Percentiles rank a stretch among this genome's conserved stretches.
phyloP scores from a whole-genome alignment of 2,329 filamentous ascomycete species.

The Lachnellula hyalina region DNA sequence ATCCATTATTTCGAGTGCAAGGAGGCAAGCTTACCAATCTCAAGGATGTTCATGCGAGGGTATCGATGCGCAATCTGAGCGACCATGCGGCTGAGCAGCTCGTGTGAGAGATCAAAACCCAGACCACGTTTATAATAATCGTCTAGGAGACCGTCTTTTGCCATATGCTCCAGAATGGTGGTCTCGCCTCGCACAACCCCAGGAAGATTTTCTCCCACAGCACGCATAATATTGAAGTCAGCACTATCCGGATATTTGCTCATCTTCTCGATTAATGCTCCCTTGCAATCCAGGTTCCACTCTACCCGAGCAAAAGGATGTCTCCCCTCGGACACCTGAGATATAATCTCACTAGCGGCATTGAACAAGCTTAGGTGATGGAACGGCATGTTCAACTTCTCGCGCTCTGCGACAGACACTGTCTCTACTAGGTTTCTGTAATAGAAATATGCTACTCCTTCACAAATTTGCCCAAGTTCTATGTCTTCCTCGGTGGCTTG shows the following conservation, averaged over 20 bases:
- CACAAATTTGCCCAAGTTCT: background rate
- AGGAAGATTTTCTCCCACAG: slow-evolving; percentile 4
- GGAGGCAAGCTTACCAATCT: slow-evolving; percentile 29
- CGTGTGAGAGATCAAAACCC: slow-evolving; percentile 80
- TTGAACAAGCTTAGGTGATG: slow-evolving; percentile 1
- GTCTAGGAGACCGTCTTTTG: slow-evolving; percentile 5
- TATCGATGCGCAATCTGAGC: slow-evolving; percentile 30
- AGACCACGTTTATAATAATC: slow-evolving; percentile 43
- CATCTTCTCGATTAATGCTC: background rate
- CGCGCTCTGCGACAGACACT: background rate
- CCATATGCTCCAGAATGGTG: background rate
- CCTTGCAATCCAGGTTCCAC: background rate
- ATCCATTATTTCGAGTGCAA: background rate
- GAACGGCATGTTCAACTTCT: background rate
- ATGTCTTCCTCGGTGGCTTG: background rate
- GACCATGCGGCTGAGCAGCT: slow-evolving; percentile 73
- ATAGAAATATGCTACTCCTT: slow-evolving; percentile 3
- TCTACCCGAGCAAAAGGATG: background rate
- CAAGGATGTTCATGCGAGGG: slow-evolving; percentile 36
- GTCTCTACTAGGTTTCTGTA: background rate
- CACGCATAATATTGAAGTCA: background rate
- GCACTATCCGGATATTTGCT: background rate
- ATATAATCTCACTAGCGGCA: background rate
- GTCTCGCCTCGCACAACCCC: slow-evolving; percentile 2
- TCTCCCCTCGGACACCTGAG: background rate